phyloP scores from a whole-genome alignment of 768 basidiomycete species.

The Leccinum ochraceum region DNA sequence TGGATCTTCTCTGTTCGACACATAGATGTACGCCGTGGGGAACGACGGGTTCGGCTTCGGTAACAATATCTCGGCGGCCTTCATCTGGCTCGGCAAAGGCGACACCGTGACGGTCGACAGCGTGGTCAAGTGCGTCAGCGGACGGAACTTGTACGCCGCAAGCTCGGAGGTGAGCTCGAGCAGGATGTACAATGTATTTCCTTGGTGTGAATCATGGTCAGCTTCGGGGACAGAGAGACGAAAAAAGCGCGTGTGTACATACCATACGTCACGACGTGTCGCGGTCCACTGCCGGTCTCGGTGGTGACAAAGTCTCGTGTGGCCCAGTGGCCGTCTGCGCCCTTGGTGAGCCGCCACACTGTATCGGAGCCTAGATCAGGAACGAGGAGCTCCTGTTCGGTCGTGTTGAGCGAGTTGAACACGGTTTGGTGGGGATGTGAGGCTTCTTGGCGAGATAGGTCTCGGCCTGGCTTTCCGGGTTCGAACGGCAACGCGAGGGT shows the following conservation, averaged over 20 bases:
- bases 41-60: conserved; percentile 52
- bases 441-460: conserved; percentile 62
- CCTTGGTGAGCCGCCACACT: conserved; percentile 56
- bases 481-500: conserved; percentile 43
- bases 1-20: conserved; percentile 76
- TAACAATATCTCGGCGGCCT: conserved; percentile 70
- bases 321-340: conserved; percentile 46
- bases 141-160: conserved; percentile 52
- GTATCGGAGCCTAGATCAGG: conserved; percentile 78
- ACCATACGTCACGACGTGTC: conserved; percentile 70
- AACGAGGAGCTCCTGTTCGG: conserved; percentile 60
- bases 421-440: conserved; percentile 80
- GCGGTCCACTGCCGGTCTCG: conserved; percentile 64
- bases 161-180: conserved; percentile 65
- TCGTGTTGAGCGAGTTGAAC: conserved; percentile 40
- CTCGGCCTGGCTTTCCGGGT: conserved; percentile 54
- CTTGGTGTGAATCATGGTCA: conserved; percentile 34
- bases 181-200: conserved; percentile 62
- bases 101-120: conserved; percentile 50
- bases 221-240: too few species aligned
- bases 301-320: conserved; percentile 48
- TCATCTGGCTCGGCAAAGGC: conserved; percentile 49
- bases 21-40: conserved; percentile 62
- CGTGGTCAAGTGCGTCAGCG: conserved; percentile 40
- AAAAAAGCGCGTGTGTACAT: conserved; percentile 18